phyloP scores from a whole-genome alignment of 495 filamentous ascomycete genomes.

The Pseudomonodictys pantanalensis region DNA sequence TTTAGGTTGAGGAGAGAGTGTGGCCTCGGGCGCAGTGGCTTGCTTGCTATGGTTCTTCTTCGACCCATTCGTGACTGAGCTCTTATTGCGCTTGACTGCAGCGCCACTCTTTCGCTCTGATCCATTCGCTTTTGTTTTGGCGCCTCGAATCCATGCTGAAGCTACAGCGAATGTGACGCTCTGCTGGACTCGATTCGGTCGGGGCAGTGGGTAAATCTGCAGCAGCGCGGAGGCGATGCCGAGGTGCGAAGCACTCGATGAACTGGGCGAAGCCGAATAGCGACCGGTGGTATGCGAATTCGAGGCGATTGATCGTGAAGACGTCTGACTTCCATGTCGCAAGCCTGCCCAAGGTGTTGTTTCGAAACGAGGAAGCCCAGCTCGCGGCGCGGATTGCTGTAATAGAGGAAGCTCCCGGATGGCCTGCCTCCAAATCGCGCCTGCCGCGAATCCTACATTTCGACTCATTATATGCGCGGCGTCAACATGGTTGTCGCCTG shows the following conservation, averaged over 20 bases:
- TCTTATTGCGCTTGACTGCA: conserved; percentile 42
- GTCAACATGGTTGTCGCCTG: conserved; percentile 32
- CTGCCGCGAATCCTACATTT: conserved; percentile 53
- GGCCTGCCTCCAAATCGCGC: conserved; percentile 49
- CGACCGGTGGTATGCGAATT: not conserved
- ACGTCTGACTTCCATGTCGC: not conserved
- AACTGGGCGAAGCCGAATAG: not conserved
- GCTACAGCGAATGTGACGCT: conserved; percentile 17
- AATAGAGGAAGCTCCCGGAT: conserved; percentile 21
- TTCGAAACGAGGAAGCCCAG: conserved; percentile 1
- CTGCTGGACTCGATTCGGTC: not conserved
- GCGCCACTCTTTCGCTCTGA: not conserved
- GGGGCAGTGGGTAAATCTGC: not conserved
- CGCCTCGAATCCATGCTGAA: conserved; percentile 18
- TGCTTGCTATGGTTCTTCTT: conserved; percentile 19
- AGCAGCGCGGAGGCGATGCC: not conserved
- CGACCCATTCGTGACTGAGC: conserved; percentile 43
- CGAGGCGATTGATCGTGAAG: not conserved
- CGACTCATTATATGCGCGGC: conserved; percentile 45
- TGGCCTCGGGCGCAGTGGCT: conserved; percentile 22
- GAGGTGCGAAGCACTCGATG: not conserved
- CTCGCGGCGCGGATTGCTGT: not conserved
- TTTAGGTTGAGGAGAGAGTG: conserved; percentile 12
- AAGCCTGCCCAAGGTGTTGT: not conserved
- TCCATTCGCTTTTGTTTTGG: not conserved